Base-by-base conservation (phyloP, 768 basidiomycete genomes). In the Calocera viscosa region DNA sequence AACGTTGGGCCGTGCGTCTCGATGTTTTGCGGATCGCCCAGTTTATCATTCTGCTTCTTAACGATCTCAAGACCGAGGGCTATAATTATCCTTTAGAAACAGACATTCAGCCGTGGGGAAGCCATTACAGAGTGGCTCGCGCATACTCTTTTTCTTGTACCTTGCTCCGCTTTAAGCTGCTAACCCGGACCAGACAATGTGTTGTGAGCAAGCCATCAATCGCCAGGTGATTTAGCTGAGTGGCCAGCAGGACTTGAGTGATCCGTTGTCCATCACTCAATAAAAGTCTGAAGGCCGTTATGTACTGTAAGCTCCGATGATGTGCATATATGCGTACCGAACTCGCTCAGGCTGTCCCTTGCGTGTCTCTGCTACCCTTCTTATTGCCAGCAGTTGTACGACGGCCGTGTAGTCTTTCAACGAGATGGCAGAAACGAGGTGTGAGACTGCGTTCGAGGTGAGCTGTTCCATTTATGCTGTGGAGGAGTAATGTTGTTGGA, bases 211-310 rank as follows among this genome's bases (percentile, higher is more conserved):
- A n/a, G n/a, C n/a, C n/a, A n/a, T n/a, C n/a, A n/a, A n/a, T n/a
- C n/a, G n/a, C n/a, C n/a, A n/a, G n/a, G n/a, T n/a, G n/a, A n/a
- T n/a, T n/a, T n/a, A n/a, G n/a, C n/a, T n/a, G n/a, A 19, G 78
- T 78, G 39, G 78, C 76, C 49, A 80, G 68, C 79, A 80, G 80
- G 17, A 74, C 73, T 69, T 80, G 79, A 38, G 74, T 74, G 66
- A 77, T 79, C 69, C 76, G 70, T 32, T 71, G 70, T 5, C 78
- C 78, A 69, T 80, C 79, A 26, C 53, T 60, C 53, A 24, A 17
- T 30, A 38, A n/a, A 17, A n/a, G 38, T 5, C 22, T 26, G 14
- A 64, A 26, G n/a, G 5, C 12, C 28, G 24, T 26, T 32, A 16
- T 40, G 35, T 68, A 8, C 35, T 32, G 11, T 28, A 28, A 26